Percentiles rank a stretch among this genome's conserved stretches.
Evolutionary conservation across 2,329 filamentous ascomycete genomes (phyloP).

Genomic region (Trichoderma simmonsii): DNA sequence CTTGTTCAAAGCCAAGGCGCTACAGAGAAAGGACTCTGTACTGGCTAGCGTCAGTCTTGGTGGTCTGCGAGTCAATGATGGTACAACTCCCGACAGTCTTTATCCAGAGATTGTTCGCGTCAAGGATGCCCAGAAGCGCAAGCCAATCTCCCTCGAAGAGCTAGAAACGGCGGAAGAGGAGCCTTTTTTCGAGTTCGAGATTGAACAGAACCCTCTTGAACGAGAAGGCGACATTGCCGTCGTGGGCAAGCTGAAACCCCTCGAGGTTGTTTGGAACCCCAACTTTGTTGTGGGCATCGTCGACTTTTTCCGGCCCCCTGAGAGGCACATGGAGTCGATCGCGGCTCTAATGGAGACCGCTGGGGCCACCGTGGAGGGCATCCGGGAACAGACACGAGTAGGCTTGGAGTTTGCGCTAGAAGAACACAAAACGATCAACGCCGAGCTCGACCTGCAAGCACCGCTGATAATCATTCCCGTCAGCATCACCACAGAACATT

Average conservation of each 20-base stretch:
- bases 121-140: constrained; percentile 69
- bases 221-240: constrained; percentile 87
- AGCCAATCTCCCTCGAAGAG: constrained; percentile 52
- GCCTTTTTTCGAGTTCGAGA: constrained; percentile 85
- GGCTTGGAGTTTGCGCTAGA: constrained; percentile 94
- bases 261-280: constrained; percentile 97
- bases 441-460: constrained; percentile 90
- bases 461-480: constrained; percentile 95
- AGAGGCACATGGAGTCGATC: constrained; percentile 98
- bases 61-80: constrained; percentile 90
- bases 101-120: constrained; percentile 95
- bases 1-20: constrained; percentile 82
- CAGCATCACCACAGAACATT: constrained; percentile 76
- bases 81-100: constrained; percentile 84
- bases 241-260: constrained; percentile 85
- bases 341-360: constrained; percentile 92
- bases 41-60: constrained; percentile 86
- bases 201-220: constrained; percentile 94
- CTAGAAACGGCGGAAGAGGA: constrained; percentile 56
- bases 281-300: constrained; percentile 86
- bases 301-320: constrained; percentile 94
- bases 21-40: constrained; percentile 88
- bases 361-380: constrained; percentile 89
- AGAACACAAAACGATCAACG: constrained; percentile 97
- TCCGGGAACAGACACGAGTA: constrained; percentile 92